Base-by-base conservation (phyloP, 2,329 filamentous ascomycete genomes). In the Ophiocordyceps unilateralis region DNA sequence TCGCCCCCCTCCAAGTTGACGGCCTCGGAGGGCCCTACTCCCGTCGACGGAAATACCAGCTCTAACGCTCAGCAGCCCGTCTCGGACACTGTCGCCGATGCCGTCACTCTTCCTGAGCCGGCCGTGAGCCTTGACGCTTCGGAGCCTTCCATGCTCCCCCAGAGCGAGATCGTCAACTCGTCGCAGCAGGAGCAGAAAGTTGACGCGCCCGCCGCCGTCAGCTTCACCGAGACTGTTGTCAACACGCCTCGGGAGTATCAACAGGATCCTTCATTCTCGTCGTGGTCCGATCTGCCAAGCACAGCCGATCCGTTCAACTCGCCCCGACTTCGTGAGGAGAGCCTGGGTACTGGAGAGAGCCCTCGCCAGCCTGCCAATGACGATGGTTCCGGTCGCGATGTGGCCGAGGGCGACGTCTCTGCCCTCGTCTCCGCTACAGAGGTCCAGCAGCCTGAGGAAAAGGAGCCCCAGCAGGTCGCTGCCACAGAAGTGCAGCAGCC, bases 1-100 rank as follows among this genome's bases (percentile, higher is more conserved):
- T 58, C 58, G 7, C 48, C 56, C 30, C 6, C 36, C 32, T 36
- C 32, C 15, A 36, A n/a, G 15, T 15, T 20, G 9, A 2, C 24
- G 9, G 24, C 24, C 24, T 12, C 24, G 12, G 24, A 26, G 24
- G 24, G 24, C 24, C 24, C 4, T 26, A 12, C 24, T 26, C 24
- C 15, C 32, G 32, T 17, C 32, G 5, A 34, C 10, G 32, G 32
- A 34, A 17, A 6, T 34, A 15, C 30, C 30, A 32, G 3, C 12
- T n/a, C 30, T 32, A n/a, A 32, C 30, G 12, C 30, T 32, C 30
- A 32, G 30, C 12, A 32, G 30, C 11, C 11, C 3, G 30, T n/a
- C 15, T 15, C 30, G 9, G 24, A 26, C 12, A 26, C 24, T 12
- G 24, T 12, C 7, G 9, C 12, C 12, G 24, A 26, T 12, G 24